Percentiles rank a stretch among this genome's conserved stretches.
These are phyloP conservation scores for Kluyveromyces lactis DNA, from an alignment of 805 yeast genomes.

Conservation along the genomic window DNA sequence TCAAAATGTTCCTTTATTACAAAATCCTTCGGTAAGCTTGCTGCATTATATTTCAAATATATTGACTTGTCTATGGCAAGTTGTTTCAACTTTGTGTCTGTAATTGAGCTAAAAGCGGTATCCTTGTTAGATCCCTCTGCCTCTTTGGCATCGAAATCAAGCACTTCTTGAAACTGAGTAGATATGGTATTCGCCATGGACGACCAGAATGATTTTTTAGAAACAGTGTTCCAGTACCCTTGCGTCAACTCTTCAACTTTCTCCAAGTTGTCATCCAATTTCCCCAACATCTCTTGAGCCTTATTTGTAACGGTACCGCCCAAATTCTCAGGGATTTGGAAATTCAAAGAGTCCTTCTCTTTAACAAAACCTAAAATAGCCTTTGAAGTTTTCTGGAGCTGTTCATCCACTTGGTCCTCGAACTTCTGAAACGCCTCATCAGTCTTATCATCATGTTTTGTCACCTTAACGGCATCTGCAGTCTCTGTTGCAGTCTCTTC, in stretches of 20 bases:
- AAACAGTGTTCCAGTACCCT: constrained; percentile 25
- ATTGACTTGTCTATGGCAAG: constrained; percentile 42
- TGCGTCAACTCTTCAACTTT: constrained; percentile 64
- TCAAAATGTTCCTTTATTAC: constrained; percentile 39
- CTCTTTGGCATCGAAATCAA: constrained; percentile 17
- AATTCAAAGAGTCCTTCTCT: constrained; percentile 21
- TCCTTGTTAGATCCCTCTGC: constrained; percentile 14
- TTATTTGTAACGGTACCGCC: constrained; percentile 18
- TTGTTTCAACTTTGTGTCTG: constrained; percentile 54
- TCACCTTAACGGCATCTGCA: constrained; percentile 7
- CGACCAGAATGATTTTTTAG: constrained; percentile 23
- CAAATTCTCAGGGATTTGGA: constrained; percentile 19
- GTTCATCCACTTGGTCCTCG: constrained; percentile 41
- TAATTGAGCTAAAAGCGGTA: constrained; percentile 34
- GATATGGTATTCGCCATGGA: constrained; percentile 16
- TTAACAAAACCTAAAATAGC: constrained; percentile 12
- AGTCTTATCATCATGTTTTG: constrained; percentile 35
- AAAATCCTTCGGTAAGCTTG: constrained; percentile 27
- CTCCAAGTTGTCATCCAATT: constrained; percentile 67
- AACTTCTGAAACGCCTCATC: constrained; percentile 44
- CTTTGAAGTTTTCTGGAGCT: constrained; percentile 20
- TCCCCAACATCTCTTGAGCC: constrained; percentile 60
- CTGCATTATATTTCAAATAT: constrained; percentile 26
- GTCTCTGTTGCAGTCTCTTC: constrained; percentile 24
- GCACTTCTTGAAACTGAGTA: constrained; percentile 16